Evolutionary conservation across 768 basidiomycete genomes (phyloP), one percentile per base, ranked within the genome.

Genomic region (Pisolithus marmoratus): DNA sequence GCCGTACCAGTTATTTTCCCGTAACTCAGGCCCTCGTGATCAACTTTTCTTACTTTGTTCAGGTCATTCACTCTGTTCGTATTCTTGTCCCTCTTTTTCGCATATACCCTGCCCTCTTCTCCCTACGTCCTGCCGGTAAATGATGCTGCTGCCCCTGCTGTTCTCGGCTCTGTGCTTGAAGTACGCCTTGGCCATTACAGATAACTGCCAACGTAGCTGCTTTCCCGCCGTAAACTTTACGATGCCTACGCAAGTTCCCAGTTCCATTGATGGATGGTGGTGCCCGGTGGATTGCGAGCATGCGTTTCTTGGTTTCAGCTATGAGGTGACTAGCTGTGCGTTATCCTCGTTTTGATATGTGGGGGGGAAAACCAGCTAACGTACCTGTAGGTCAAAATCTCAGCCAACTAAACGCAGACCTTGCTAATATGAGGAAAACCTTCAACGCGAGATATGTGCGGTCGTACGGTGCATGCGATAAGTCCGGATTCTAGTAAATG

Each of bases 281-380:
- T 90, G 87, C 61, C 63, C 77, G 50, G 61, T 69, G 36, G 67
- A 69, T 49, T 80, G 77, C 0, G 87, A 90, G 63, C 88, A 87
- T 58, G 87, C 79, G 0, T 90, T 90, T 61, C 67, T 89, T 47
- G 87, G 86, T 0, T 84, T 90, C 66, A 84, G 84, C 62, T 90
- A 90, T 57, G 86, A 86, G 59, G 74, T 89, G 22, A 78, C 82
- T 38, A 73, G 70, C 9, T 87, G 85, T 84, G 57, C 46, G 79
- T 66, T 26, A 19, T 48, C 14, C 14, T 15, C n/a, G n/a, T 1
- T 5, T 38, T 14, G 22, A 7, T 26, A 45, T 45, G 34, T 17
- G 17, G 14, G 15, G 11, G n/a, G 4, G 26, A 17, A 15, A 19
- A 26, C 46, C 40, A 3, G 19, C 26, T 42, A 11, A 42, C 37